These are phyloP conservation scores for Ceratocystis albifundus DNA, from an alignment of 2,329 filamentous ascomycete genomes.

Conservation along the genomic window DNA sequence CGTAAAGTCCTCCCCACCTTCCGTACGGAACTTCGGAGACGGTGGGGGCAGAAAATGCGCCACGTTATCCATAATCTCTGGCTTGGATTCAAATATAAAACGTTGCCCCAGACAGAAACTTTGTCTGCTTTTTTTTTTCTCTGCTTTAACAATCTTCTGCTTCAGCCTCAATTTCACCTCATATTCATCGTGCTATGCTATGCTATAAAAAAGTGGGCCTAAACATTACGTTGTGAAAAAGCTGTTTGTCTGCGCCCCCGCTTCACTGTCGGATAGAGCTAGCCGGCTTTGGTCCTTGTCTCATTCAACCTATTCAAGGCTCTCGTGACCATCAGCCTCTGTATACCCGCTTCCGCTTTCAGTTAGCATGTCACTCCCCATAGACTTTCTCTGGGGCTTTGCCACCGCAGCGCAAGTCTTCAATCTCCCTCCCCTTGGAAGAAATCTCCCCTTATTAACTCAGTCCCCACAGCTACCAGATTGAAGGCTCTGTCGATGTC, in stretches of 20 bases:
- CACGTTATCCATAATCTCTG: no score
- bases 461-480: slow-evolving; percentile 56
- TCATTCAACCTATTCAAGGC: neutral
- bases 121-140: neutral
- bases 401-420: slow-evolving; percentile 58
- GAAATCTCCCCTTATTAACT: neutral
- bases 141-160: neutral
- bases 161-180: neutral
- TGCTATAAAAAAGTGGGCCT: no score
- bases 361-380: slow-evolving; percentile 45
- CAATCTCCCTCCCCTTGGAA: neutral
- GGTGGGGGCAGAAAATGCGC: neutral
- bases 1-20: neutral
- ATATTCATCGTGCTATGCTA: neutral
- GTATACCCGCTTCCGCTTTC: neutral
- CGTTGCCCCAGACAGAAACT: no score
- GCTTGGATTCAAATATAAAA: no score
- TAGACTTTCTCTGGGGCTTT: slow-evolving; percentile 68
- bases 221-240: no score
- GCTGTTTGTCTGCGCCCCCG: neutral
- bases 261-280: neutral
- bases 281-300: neutral
- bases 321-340: neutral
- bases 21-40: neutral
- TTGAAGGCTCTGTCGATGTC: slow-evolving; percentile 63